Conservation (phyloP, 1,284 basidiomycete species). For the Heimioporus retisporus region DNA sequence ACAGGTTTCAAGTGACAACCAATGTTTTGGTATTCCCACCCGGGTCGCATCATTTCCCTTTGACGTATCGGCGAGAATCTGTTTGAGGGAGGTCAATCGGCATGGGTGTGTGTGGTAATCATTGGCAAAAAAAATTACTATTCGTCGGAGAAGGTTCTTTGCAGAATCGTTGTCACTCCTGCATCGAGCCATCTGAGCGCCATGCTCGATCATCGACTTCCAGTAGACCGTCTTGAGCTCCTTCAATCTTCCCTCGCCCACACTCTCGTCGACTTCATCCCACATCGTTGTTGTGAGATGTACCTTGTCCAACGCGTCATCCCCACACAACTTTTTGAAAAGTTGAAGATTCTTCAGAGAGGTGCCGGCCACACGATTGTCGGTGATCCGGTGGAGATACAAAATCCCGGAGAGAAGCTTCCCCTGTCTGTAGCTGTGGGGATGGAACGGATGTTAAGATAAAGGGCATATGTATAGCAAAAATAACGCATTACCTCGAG, state of each 20-base stretch:
- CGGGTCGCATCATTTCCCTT: no score
- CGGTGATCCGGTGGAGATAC: constrained; percentile 62
- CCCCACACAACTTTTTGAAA: constrained; percentile 46
- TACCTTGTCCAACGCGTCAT: constrained; percentile 28
- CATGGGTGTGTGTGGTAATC: no score
- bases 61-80: no score
- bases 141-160: no score
- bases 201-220: constrained; percentile 7
- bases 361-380: constrained; percentile 55
- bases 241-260: constrained; percentile 28
- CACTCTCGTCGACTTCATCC: constrained; percentile 25
- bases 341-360: constrained; percentile 54
- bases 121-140: no score
- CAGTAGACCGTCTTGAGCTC: constrained; percentile 30
- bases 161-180: no score
- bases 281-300: constrained; percentile 54
- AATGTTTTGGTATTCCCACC: no score
- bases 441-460: no score
- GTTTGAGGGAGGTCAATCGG: no score
- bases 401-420: constrained; percentile 48
- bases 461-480: not conserved
- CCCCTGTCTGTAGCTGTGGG: constrained; percentile 13
- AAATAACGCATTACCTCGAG: constrained; percentile 16
- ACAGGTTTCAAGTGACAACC: no score
- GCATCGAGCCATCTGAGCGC: not conserved